Percentiles rank a stretch among this genome's conserved stretches.
These are phyloP conservation scores for Solanum hybrid DNA, from an alignment of 305 asterid species.

Conservation along the genomic window DNA sequence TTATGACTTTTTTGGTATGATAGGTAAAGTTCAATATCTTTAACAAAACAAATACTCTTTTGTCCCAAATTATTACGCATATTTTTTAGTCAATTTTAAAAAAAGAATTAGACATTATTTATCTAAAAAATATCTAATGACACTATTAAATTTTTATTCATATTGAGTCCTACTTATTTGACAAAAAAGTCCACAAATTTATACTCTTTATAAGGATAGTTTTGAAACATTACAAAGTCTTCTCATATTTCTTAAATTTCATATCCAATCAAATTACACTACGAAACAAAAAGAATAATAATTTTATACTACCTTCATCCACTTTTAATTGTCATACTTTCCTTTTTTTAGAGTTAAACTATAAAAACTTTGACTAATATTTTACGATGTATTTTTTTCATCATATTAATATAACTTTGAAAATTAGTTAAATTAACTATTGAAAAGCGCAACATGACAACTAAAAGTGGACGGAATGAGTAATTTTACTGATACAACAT, in stretches of 20 bases:
- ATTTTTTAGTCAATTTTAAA: neutral
- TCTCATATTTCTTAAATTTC: neutral
- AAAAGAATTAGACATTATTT: neutral
- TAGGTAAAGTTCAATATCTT: neutral
- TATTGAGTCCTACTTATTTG: neutral
- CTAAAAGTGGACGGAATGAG: fast-evolving
- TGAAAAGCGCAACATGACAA: no score
- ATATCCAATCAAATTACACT: neutral
- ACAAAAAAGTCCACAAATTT: neutral
- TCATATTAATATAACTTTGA: no score
- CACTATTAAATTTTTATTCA: neutral
- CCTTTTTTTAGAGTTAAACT: neutral
- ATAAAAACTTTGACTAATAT: neutral
- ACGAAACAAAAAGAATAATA: neutral
- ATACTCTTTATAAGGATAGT: neutral
- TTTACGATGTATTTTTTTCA: no score
- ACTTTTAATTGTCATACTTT: neutral
- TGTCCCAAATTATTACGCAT: neutral
- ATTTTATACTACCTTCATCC: neutral
- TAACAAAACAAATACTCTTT: neutral
- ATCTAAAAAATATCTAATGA: neutral
- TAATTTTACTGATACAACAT: neutral
- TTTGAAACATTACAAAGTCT: neutral
- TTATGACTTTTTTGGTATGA: neutral
- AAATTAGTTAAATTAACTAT: no score